Base-by-base conservation (phyloP, 2,329 filamentous ascomycete species). In the Trichoderma guizhouense region DNA sequence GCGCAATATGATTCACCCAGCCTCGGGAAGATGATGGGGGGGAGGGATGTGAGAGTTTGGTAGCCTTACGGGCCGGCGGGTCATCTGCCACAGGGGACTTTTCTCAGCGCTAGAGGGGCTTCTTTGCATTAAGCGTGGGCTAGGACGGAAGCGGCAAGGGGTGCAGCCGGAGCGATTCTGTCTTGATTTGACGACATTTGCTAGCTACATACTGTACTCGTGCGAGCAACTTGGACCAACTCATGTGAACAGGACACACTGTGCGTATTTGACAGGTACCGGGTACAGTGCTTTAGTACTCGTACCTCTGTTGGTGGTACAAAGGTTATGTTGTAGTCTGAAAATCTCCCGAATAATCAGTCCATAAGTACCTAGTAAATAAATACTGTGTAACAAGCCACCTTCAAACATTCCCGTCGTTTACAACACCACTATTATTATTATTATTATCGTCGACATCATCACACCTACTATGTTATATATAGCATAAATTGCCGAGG, bases 41-140 rank as follows among this genome's bases (percentile, higher is more conserved):
- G n/a, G 62, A 6, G 7, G 62, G n/a, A 51, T 32, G 43, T 32
- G 47, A 32, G 55, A 47, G 65, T 68, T 60, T 68, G 65, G 53
- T 60, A 68, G 65, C 65, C 65, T 68, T 68, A 60, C 39, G 58
- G 51, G 47, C 39, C 43, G 28, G 63, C 64, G 64, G 64, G 64
- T 68, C 65, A 68, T 67, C 64, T 68, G 65, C 65, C 65, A 60
- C 65, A 68, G 65, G 65, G 65, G 65, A 68, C 53, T 68, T 68
- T 58, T 58, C 47, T 47, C 65, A 47, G 53, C 65, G 65, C 65
- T 68, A 57, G 64, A 60, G 55, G 36, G 34, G 34, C 28, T 24
- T 47, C 65, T 26, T 32, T 60, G 65, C 53, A 32, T 60, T 24
- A 68, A 60, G 36, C 55, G 24, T 43, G 36, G 3, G 9, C 55